Base-by-base conservation (phyloP, 139 green algal genomes). In the Chlorella sp. region DNA sequence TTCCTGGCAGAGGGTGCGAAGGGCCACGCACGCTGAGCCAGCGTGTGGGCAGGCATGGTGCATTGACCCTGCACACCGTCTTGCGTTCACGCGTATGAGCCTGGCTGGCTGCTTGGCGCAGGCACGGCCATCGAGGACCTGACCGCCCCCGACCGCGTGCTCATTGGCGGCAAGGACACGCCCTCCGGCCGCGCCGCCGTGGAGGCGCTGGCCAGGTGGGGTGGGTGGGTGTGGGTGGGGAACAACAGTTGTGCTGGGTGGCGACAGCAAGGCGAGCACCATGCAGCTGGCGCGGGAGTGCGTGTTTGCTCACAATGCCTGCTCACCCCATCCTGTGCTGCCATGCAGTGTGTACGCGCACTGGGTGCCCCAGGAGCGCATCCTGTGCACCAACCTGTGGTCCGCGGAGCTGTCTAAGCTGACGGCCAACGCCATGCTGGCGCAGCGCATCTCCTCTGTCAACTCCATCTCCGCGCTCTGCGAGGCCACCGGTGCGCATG, bases 401-500 rank as follows among this genome's bases (percentile, higher is more conserved):
- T 96, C 93, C 38, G 97, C 97, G 8, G 97, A 99, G 94, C 94
- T 99, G 54, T 96, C 97, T 60, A 99, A 99, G 95, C 92, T 99
- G 26, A 97, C 96, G 5, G 97, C 97, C 85, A 99, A 99, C 84
- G 97, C 97, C 60, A 98, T 99, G 87, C 93, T 98, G 73, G 97
- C 97, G 17, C 97, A 99, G 92, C 92, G 97, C 83, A 99, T 99
- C 80, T 98, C 95, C 34, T 99, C 97, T 76, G 94, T 99, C 87
- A 99, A 99, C 92, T 91, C 97, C 83, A 99, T 99, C 84, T 98
- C 94, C 26, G 97, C 97, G 0, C 92, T 99, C 13, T 99, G 97
- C 85, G 97, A 99, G 89, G 92, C 94, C 26, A 99, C 97, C 0
- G 92, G 92, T 86, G 73, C 17, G 80, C 51, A 24, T 69, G 32